phyloP scores from a whole-genome alignment of 2,329 filamentous ascomycete species.

The Arthrobotrys sinensis region DNA sequence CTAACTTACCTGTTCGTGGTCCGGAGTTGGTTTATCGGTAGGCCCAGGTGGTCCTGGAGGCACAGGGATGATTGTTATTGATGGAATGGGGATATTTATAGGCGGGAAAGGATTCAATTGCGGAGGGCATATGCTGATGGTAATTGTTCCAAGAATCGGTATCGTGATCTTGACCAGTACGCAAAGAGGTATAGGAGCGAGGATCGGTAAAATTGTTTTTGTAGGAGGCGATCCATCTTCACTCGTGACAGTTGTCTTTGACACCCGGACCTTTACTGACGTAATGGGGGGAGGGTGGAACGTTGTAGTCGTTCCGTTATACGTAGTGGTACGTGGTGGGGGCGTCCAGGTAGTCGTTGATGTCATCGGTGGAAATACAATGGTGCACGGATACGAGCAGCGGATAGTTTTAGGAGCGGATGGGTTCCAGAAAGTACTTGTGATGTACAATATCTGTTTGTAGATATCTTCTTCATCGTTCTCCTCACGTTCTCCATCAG shows the following conservation, averaged over 20 bases:
- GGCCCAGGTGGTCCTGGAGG: neutral
- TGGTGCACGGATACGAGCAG: neutral
- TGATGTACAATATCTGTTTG: neutral
- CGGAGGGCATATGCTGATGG: neutral
- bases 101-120: neutral
- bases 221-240: neutral
- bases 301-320: neutral
- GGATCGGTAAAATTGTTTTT: slow-evolving; percentile 1
- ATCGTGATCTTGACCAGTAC: neutral
- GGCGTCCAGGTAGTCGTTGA: slow-evolving; percentile 5
- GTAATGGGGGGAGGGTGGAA: neutral
- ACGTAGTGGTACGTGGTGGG: neutral
- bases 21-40: neutral
- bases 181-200: neutral
- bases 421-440: slow-evolving; percentile 6
- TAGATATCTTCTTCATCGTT: neutral
- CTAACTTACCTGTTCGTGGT: slow-evolving; percentile 6
- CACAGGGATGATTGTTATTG: neutral
- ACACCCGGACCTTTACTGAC: neutral
- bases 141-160: slow-evolving; percentile 3
- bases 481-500: neutral
- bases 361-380: neutral
- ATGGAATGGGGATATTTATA: slow-evolving; percentile 3
- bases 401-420: neutral
- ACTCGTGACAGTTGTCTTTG: slow-evolving; percentile 6